phyloP scores from a whole-genome alignment of 192 early-diverging fungal genomes.

The Backusella tuberculispora region DNA sequence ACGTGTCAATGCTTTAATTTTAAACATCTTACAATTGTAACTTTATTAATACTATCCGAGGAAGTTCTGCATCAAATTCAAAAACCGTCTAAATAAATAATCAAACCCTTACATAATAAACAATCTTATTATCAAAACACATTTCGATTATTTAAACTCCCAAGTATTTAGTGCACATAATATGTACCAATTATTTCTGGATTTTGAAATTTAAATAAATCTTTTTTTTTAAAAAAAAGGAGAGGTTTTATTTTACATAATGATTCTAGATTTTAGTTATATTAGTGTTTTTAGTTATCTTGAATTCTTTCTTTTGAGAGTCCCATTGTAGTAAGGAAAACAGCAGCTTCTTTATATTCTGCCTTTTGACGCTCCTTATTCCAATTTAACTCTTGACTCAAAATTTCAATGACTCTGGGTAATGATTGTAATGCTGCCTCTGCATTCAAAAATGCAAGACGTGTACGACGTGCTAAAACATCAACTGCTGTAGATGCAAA shows the following conservation, averaged over 20 bases:
- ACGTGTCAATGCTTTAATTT: too few relatives aligned
- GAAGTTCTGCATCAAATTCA: too few relatives aligned
- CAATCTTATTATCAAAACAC: too few relatives aligned
- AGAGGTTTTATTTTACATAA: background rate
- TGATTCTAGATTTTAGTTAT: background rate
- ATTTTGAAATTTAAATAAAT: too few relatives aligned
- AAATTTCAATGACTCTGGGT: slow-evolving; percentile 88
- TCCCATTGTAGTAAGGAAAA: slow-evolving; percentile 93
- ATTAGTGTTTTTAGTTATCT: background rate
- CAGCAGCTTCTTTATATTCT: slow-evolving; percentile 72
- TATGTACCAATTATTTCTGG: background rate
- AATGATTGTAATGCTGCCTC: slow-evolving; percentile 87
- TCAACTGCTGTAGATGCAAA: slow-evolving; percentile 94
- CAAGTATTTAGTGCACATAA: too few relatives aligned
- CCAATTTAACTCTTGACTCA: slow-evolving; percentile 91
- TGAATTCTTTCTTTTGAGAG: slow-evolving; percentile 44
- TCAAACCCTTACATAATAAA: too few relatives aligned
- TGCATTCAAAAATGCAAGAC: slow-evolving; percentile 93
- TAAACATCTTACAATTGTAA: too few relatives aligned
- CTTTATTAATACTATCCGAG: too few relatives aligned
- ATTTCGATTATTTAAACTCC: too few relatives aligned
- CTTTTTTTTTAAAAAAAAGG: background rate
- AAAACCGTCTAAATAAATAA: too few relatives aligned
- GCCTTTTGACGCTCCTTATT: slow-evolving; percentile 58
- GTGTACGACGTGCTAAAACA: slow-evolving; percentile 88